Evolutionary conservation across 1,284 basidiomycete genomes (phyloP), one percentile per base, ranked within the genome.

Genomic region (Pholiota adiposa): DNA sequence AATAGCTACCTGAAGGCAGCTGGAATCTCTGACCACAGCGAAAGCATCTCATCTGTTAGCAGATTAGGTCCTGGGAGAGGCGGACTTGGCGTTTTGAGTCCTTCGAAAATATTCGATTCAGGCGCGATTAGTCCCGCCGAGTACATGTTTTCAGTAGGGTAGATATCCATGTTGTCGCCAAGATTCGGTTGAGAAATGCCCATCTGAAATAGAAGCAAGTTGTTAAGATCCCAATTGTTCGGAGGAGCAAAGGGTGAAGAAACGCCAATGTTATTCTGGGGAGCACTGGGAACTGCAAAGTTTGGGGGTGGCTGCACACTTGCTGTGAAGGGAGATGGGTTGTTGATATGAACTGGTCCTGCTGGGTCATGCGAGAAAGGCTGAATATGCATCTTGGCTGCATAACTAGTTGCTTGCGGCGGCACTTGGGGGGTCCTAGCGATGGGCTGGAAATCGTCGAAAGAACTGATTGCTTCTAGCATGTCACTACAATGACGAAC

Each of bases 401-500:
- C 12, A 23, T 46, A 46, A 23, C 8, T 12, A 11, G n/a, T 11
- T 9, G 36, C 8, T 23, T 6, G 19, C 2, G 50, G 33, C 19
- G n/a, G 9, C 9, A 31, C 29, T 5, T 38, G 14, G 7, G 36
- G 12, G 36, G 16, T n/a, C 25, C 53, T 51, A 8, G 58, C 46
- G 48, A 23, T 11, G n/a, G 41, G 18, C 21, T 60, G 54, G n/a
- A 63, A 58, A 38, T 66, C 61, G 25, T 57, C 55, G 29, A 67
- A 58, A 21, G 63, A 60, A 21, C 54, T 62, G 14, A 69, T 56
- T 25, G 69, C 68, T 14, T 63, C 61, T 48, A 72, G 40, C 51
- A 71, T 63, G 51, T 72, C 70, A 44, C 71, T 73, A 23, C 8
- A n/a, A 7, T 34, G 43, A 21, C 12, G 18, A 36, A 11, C 11